phyloP scores from a whole-genome alignment of 768 basidiomycete species.

The Udeniomyces megalosporus region DNA sequence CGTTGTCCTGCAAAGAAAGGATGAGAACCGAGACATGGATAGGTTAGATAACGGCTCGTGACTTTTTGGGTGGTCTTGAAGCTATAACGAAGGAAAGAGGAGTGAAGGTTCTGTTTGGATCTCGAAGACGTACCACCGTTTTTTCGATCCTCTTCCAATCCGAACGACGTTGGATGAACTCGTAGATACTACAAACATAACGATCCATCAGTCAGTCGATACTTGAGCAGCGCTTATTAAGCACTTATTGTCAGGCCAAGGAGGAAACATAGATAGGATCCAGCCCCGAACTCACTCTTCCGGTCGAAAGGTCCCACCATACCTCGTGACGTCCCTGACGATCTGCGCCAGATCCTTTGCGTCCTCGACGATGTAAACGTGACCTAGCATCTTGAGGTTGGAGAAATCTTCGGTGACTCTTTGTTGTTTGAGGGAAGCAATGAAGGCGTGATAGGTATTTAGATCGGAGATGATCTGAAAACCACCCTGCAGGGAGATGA shows the following conservation, averaged over 20 bases:
- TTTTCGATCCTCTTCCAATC: constrained; percentile 99
- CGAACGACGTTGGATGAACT: constrained; percentile 81
- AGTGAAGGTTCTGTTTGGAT: background rate
- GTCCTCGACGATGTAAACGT: constrained; percentile 77
- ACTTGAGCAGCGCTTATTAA: too few relatives aligned
- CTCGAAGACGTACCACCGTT: constrained; percentile 38
- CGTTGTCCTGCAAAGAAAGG: constrained; percentile 41
- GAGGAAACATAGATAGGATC: background rate
- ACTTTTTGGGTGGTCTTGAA: too few relatives aligned
- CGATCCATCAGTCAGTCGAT: too few relatives aligned
- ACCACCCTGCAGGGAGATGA: constrained; percentile 82
- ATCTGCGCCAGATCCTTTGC: constrained; percentile 94
- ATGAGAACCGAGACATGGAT: background rate
- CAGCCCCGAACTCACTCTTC: constrained; percentile 43
- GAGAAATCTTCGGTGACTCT: constrained; percentile 74
- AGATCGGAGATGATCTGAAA: constrained; percentile 93
- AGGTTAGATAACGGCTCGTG: too few relatives aligned
- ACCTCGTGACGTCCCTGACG: constrained; percentile 83
- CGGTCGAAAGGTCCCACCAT: constrained; percentile 84
- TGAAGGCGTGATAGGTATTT: constrained; percentile 81
- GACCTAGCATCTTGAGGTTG: constrained; percentile 89
- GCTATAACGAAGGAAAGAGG: too few relatives aligned
- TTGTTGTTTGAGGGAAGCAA: constrained; percentile 68
- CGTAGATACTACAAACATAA: constrained; percentile 59
- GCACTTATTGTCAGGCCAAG: too few relatives aligned